Base-by-base conservation (phyloP, 2,329 filamentous ascomycete genomes). In the Paecilomyces dactylethromorphus region DNA sequence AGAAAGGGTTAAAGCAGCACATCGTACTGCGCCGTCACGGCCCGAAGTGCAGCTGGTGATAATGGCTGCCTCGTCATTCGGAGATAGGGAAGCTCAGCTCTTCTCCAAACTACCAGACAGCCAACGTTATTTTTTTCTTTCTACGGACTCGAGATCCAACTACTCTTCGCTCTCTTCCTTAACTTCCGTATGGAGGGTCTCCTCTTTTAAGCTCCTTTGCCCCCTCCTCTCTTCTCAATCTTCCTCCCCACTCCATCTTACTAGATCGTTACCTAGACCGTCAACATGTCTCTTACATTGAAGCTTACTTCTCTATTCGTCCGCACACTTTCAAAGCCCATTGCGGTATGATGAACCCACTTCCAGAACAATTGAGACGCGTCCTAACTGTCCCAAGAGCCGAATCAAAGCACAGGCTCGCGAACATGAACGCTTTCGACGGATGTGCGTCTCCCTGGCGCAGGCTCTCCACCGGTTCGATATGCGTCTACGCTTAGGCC, bases 361-460 rank as follows among this genome's bases (percentile, higher is more conserved):
- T 12, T 15, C 11, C 22, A 15, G 10, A 11, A n/a, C 10, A 39
- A 31, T 24, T 39, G 26, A 24, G 21, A 18, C 24, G 29, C 39
- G 22, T 61, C 62, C 69, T 73, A 58, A 72, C 65, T 49, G 7
- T 54, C 33, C 52, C n/a, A 69, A 88, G 86, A 88, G 86, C 67
- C 80, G 80, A 70, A 87, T 89, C 71, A 89, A 88, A 72, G 79
- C 79, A 57, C 85, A 87, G 74, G 86, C 86, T 21, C 83, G 84
- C 65, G 86, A 89, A 71, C 86, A 89, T 79, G 84, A 87, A 57
- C 79, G 82, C 11, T 89, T 89, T 70, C 82, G 86, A 53, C 76
- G 76, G 53, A 68, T 85, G 61, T 88, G 86, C 67, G 78, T 89
- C 62, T 76, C 74, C 54, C 82, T 87, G 65, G 87, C 87, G 10